Evolutionary conservation across 108 stramenopile species (phyloP), one percentile per base, ranked within the genome.

Genomic region (Schizochytrium sp.): DNA sequence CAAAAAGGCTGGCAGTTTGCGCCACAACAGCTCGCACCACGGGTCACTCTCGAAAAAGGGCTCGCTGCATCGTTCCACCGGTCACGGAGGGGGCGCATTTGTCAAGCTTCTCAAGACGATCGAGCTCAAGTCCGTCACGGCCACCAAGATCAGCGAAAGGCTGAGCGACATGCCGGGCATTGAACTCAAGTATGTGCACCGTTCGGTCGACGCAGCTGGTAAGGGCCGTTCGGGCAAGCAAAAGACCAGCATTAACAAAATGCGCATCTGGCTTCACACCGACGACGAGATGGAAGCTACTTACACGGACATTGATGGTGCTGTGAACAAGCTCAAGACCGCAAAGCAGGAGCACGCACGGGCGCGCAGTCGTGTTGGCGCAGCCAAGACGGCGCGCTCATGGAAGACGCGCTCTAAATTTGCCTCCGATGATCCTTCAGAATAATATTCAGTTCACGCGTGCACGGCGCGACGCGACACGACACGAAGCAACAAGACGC

Each of bases 81-180:
- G 76, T 3, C 76, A 23, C n/a, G 28, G 14, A 1, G 10, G 18
- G 6, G 48, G 51, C 19, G 45, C 76, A 6, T 3, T 53, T 0
- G 76, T 83, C 48, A 83, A 83, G 76, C 76, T 83, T 12, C 43
- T 34, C 48, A 83, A 83, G 51, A 83, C 76, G 10, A 6, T 83
- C 12, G 76, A 83, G 51, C 76, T 83, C 76, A 83, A 83, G 51
- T 83, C 76, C n/a, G 76, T 83, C 45, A 83, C 76, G 0, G 43
- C 76, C 6, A 21, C n/a, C 1, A n/a, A 25, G 45, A 2, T 83
- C 23, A 1, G 5, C 25, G 76, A 83, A 25, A 83, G 12, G 5
- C 25, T 53, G 0, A 45, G 48, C 23, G 23, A 3, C 51, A 45
- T 43, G 43, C 6, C 45, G n/a, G 76, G 76, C 51, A 53, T 83